A percentile compares a stretch with the other conserved stretches of the same genome.
These are phyloP conservation scores for Cladosporium cucumerinum DNA, from an alignment of 2,329 filamentous ascomycete species.

Conservation along the genomic window DNA sequence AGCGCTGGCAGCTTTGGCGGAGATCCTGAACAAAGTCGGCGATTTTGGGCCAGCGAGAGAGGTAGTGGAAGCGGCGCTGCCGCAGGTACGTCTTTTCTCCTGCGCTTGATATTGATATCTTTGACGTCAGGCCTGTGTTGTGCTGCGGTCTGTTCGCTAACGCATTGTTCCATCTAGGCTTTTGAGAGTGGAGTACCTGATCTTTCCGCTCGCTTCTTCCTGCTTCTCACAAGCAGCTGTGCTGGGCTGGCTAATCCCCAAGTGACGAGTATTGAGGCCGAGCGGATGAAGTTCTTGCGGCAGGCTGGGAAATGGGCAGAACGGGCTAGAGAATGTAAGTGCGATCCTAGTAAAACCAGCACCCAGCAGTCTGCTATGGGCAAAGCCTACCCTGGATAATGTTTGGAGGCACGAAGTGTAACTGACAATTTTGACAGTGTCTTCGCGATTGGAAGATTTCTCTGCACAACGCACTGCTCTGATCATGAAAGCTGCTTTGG, in stretches of 20 bases:
- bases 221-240: neutral
- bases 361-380: neutral
- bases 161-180: neutral
- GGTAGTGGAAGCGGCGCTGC: conserved; percentile 67
- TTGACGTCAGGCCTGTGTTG: neutral
- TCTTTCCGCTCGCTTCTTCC: conserved; percentile 5
- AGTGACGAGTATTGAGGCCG: neutral
- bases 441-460: neutral
- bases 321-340: conserved; percentile 12
- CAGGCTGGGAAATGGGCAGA: conserved; percentile 1
- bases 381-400: neutral
- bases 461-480: conserved; percentile 1
- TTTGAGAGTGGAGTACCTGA: conserved; percentile 1
- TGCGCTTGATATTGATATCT: neutral
- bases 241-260: conserved; percentile 7
- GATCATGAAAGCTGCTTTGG: conserved; percentile 7
- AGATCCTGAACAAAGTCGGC: conserved; percentile 64
- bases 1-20: conserved; percentile 63
- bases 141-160: neutral
- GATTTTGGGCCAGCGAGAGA: conserved; percentile 67
- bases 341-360: neutral
- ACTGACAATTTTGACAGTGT: neutral
- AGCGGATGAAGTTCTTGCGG: neutral
- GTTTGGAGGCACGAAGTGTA: neutral
- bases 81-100: conserved; percentile 39